Evolutionary conservation across 257 asterid species (phyloP), one percentile per base, ranked within the genome.

Genomic region (Solanum chiquidenum): DNA sequence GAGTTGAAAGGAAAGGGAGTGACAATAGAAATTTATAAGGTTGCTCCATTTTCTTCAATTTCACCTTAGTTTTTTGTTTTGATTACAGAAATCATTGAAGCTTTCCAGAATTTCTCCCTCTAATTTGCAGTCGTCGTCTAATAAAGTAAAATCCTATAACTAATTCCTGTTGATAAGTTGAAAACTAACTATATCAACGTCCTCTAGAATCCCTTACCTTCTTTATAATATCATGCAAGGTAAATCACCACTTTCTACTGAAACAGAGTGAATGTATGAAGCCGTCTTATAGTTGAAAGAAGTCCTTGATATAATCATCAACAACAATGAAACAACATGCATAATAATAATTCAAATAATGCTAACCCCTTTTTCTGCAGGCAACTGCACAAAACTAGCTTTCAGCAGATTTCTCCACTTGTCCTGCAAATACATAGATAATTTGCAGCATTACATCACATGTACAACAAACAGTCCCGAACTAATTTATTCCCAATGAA

Each of bases 351-450:
- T 29, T 68, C 6, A 7, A 85, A 34, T 9, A 66, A 40, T 83
- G 90, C 98, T 95, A 90, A 94, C 98, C 97, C 94, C 94, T 42
- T 91, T 91, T 92, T 93, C 96, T 29, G 94, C 91, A 27, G 98
- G 94, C 88, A 91, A 89, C 86, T 97, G 98, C 29, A 94, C 92
- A 91, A 92, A 88, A 86, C 98, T 97, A 89, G 99, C 98, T 92
- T 93, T 93, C 86, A 97, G 94, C 88, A 97, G 96, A 93, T 97
- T 97, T 91, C 99, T 93, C 99, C 99, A 97, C 92, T 97, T 95
- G 90, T 97, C 99, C 99, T 97, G 95, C 86, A 90, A 60, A 87
- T 29, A 80, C 85, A 80, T 18, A 21, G 37, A 46, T 80, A 49
- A 9, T 49, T 29, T 46, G 42, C 38, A 80, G 85, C 68, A 80